These are phyloP conservation scores for Rhizoctonia solani DNA, from an alignment of 1,284 basidiomycete genomes.

Conservation along the genomic window DNA sequence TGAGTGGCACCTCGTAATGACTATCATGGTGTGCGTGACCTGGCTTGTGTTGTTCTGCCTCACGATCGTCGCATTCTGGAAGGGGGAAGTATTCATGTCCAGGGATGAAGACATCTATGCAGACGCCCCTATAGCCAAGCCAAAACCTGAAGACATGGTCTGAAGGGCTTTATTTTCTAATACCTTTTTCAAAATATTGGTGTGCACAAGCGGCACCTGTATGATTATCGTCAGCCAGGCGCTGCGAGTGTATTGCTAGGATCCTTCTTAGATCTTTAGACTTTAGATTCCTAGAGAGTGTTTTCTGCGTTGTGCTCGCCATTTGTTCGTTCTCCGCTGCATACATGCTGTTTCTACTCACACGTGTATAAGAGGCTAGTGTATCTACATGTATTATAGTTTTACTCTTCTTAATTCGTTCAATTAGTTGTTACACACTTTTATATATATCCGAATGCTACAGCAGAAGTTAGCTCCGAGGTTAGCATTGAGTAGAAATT, in stretches of 20 bases:
- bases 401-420: too few species aligned
- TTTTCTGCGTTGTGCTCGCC: too few species aligned
- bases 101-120: neutral
- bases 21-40: conserved; percentile 1
- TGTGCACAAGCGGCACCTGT: neutral
- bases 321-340: too few species aligned
- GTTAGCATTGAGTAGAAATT: too few species aligned
- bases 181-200: neutral
- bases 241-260: neutral
- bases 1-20: neutral
- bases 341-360: too few species aligned
- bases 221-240: neutral
- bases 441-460: too few species aligned
- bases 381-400: too few species aligned
- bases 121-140: neutral
- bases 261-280: too few species aligned
- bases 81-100: neutral
- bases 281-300: neutral
- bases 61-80: neutral
- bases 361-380: too few species aligned
- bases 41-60: conserved; percentile 3
- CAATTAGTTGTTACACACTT: too few species aligned
- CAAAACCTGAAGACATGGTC: neutral
- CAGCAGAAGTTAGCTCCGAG: too few species aligned
- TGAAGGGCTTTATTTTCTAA: neutral